These are phyloP conservation scores for Cephalotrichum gorgonifer DNA, from an alignment of 2,329 filamentous ascomycete genomes.

Conservation along the genomic window DNA sequence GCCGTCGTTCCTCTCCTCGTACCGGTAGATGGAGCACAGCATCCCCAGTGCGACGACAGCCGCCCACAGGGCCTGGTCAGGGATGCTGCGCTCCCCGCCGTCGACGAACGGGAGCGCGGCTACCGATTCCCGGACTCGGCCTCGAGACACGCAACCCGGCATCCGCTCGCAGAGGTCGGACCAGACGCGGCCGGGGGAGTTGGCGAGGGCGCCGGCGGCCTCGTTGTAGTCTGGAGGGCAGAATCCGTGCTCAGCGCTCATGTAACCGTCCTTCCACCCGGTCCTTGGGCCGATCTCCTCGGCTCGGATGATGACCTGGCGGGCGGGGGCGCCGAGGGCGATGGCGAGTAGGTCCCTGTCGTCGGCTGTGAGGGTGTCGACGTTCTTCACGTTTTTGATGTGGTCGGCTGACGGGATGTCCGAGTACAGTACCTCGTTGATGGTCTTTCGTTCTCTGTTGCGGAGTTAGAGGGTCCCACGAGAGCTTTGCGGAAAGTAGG, in stretches of 20 bases:
- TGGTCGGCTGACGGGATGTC: constrained; percentile 29
- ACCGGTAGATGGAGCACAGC: constrained; percentile 42
- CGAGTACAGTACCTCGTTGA: constrained; percentile 36
- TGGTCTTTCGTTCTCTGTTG: constrained; percentile 30
- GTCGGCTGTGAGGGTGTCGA: constrained; percentile 35
- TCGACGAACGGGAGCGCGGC: constrained; percentile 36
- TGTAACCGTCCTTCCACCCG: constrained; percentile 43
- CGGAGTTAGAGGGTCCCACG: background rate
- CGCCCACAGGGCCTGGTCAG: constrained; percentile 41
- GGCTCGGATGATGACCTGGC: constrained; percentile 41
- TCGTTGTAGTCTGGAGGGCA: constrained; percentile 40
- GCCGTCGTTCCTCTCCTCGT: constrained; percentile 40
- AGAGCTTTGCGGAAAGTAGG: background rate
- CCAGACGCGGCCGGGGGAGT: constrained; percentile 41
- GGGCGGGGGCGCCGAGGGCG: constrained; percentile 41
- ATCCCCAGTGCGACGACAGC: constrained; percentile 40
- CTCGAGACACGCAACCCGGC: constrained; percentile 38
- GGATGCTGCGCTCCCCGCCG: constrained; percentile 37
- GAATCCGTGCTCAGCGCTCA: constrained; percentile 40
- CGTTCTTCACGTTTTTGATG: constrained; percentile 28
- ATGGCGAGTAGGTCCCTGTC: constrained; percentile 40
- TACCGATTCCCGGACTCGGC: constrained; percentile 38
- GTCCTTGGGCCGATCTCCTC: constrained; percentile 39
- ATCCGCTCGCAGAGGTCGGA: constrained; percentile 42
- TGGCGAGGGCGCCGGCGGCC: constrained; percentile 31